A percentile compares a stretch with the other conserved stretches of the same genome.
Conservation (phyloP, 1,139 yeast genomes). For the Taiozyma sp. region DNA sequence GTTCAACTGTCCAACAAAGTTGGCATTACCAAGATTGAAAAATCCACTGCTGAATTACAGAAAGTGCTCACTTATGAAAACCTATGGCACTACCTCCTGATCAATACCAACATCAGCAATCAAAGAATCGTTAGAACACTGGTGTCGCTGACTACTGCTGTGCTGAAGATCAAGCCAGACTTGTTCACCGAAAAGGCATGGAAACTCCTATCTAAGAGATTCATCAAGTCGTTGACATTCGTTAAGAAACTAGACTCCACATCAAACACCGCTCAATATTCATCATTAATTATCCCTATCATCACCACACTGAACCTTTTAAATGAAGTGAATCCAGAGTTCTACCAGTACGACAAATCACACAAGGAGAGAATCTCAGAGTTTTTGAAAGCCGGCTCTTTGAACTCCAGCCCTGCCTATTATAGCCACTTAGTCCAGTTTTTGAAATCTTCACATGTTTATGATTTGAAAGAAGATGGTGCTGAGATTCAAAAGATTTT, state of each 20-base stretch:
- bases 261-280: conserved; percentile 35
- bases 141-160: conserved; percentile 32
- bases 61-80: conserved; percentile 36
- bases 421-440: conserved; percentile 29
- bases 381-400: conserved; percentile 47
- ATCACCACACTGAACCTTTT: conserved; percentile 42
- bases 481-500: conserved; percentile 17
- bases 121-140: conserved; percentile 44
- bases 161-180: conserved; percentile 15
- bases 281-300: conserved; percentile 43
- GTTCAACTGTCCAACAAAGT: conserved; percentile 15
- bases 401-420: conserved; percentile 48
- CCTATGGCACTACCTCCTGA: conserved; percentile 39
- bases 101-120: conserved; percentile 29
- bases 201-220: conserved; percentile 43
- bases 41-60: conserved; percentile 20
- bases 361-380: conserved; percentile 39
- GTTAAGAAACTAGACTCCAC: conserved; percentile 24
- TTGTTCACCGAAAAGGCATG: conserved; percentile 30
- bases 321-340: conserved; percentile 36
- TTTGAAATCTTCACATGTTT: conserved; percentile 7
- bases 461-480: conserved; percentile 8
- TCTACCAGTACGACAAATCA: conserved; percentile 51
- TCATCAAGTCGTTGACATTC: conserved; percentile 48
- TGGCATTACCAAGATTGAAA: conserved; percentile 10